These are phyloP conservation scores for Solanum aculeatissimum DNA, from an alignment of 305 asterid species.

Conservation along the genomic window DNA sequence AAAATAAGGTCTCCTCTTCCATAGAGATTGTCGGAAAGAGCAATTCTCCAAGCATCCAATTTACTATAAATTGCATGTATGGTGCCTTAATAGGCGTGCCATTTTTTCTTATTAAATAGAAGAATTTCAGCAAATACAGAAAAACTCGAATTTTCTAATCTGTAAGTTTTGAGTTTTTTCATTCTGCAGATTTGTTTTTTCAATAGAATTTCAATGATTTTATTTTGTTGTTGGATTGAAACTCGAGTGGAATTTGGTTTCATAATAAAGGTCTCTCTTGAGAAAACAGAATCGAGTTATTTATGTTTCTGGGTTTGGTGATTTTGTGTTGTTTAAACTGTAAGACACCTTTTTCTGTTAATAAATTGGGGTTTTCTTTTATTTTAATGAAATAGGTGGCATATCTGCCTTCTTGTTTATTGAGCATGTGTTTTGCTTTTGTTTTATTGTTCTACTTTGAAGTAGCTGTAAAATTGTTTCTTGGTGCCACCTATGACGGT, in stretches of 20 bases:
- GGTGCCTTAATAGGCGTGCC: neutral
- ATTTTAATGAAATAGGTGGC: neutral
- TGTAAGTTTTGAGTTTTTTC: neutral
- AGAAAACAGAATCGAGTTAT: neutral
- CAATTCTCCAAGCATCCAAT: neutral
- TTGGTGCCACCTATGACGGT: no score
- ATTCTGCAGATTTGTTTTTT: neutral
- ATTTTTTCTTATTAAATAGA: neutral
- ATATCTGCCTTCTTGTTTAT: neutral
- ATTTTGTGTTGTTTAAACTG: neutral
- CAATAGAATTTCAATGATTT: neutral
- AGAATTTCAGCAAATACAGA: neutral
- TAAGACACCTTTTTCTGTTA: neutral
- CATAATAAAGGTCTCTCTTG: no score
- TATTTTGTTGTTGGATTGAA: neutral
- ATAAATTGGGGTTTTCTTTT: neutral
- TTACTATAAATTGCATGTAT: neutral
- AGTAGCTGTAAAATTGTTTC: no score
- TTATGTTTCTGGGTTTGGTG: neutral
- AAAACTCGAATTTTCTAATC: neutral
- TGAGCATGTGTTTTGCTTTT: neutral
- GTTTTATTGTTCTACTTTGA: no score
- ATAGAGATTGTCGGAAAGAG: neutral
- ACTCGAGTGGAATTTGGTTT: neutral
- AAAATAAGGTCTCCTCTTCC: neutral